Evolutionary conservation across 1,139 yeast species (phyloP).

Genomic region (Suhomyces anneliseae): DNA sequence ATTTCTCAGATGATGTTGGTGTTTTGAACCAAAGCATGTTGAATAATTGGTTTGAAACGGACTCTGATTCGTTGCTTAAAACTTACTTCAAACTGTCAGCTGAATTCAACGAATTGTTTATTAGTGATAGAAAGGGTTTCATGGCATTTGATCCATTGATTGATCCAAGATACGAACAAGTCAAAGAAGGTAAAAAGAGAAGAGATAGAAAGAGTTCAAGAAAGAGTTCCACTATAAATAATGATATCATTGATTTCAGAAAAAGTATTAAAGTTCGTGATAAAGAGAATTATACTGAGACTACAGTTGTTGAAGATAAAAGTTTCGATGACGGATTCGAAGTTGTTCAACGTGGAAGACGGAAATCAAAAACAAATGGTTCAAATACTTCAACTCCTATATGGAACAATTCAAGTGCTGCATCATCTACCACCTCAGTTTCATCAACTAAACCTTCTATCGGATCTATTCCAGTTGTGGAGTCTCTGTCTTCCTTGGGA

Average conservation of each 20-base stretch:
- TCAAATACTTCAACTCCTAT: slow-evolving; percentile 5
- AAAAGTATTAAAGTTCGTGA: slow-evolving; percentile 24
- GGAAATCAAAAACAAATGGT: slow-evolving; percentile 17
- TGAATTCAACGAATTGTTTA: slow-evolving; percentile 49
- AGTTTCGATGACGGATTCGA: slow-evolving; percentile 29
- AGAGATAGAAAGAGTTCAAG: slow-evolving; percentile 27
- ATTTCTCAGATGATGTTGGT: slow-evolving; percentile 21
- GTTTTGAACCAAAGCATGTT: slow-evolving; percentile 13
- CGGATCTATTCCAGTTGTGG: background rate
- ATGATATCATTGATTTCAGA: slow-evolving; percentile 25
- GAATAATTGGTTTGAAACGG: slow-evolving; percentile 22
- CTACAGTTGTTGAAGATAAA: slow-evolving; percentile 26
- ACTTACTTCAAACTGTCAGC: slow-evolving; percentile 35
- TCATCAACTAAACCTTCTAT: background rate
- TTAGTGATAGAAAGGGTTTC: slow-evolving; percentile 45
- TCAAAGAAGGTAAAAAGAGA: slow-evolving; percentile 17
- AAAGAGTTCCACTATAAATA: slow-evolving; percentile 26
- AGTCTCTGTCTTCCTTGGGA: background rate
- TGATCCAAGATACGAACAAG: slow-evolving; percentile 35
- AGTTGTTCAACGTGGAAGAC: slow-evolving; percentile 25
- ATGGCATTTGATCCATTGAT: slow-evolving; percentile 49
- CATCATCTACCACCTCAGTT: slow-evolving; percentile 3
- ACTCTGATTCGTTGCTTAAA: slow-evolving; percentile 24
- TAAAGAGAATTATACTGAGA: slow-evolving; percentile 20
- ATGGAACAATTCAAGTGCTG: slow-evolving; percentile 4